Conservation (phyloP, 352 stramenopile genomes). For the Phytophthora sansomeana region DNA sequence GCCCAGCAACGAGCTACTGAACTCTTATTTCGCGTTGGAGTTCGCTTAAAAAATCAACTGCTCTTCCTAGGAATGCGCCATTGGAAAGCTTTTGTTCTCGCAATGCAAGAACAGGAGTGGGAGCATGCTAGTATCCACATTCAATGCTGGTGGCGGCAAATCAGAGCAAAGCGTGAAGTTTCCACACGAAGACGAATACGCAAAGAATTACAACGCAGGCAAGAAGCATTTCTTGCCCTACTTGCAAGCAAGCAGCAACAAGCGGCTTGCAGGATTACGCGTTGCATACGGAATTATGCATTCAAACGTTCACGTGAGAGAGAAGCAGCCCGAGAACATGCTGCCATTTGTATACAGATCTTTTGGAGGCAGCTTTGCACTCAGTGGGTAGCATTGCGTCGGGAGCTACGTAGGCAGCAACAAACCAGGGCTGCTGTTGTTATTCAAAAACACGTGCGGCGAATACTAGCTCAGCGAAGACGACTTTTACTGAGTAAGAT, state of each 20-base stretch:
- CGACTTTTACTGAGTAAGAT: conserved; percentile 52
- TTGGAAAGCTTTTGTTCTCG: conserved; percentile 47
- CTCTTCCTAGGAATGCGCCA: conserved; percentile 51
- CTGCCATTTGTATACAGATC: conserved; percentile 48
- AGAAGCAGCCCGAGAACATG: conserved; percentile 16
- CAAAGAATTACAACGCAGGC: conserved; percentile 51
- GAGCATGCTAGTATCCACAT: conserved; percentile 22
- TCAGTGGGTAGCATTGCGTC: conserved; percentile 55
- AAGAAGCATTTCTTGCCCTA: conserved; percentile 49
- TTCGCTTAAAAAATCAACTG: conserved; percentile 48
- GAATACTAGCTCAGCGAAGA: conserved; percentile 42
- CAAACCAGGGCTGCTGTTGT: conserved; percentile 44
- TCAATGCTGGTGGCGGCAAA: conserved; percentile 76
- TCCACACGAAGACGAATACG: conserved; percentile 35
- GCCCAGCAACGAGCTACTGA: conserved; percentile 65
- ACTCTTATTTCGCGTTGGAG: conserved; percentile 53
- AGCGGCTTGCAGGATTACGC: conserved; percentile 56
- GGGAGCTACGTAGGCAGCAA: conserved; percentile 46
- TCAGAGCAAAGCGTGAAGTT: conserved; percentile 40
- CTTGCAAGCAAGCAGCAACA: conserved; percentile 57
- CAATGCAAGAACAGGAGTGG: conserved; percentile 24
- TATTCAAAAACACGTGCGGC: conserved; percentile 53
- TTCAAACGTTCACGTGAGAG: conserved; percentile 7
- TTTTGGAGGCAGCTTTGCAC: conserved; percentile 64
- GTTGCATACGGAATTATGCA: conserved; percentile 41